Evolutionary conservation across 176 grass and related monocot species (phyloP), one percentile per base, ranked within the genome.

Genomic region (Olyra latifolia): DNA sequence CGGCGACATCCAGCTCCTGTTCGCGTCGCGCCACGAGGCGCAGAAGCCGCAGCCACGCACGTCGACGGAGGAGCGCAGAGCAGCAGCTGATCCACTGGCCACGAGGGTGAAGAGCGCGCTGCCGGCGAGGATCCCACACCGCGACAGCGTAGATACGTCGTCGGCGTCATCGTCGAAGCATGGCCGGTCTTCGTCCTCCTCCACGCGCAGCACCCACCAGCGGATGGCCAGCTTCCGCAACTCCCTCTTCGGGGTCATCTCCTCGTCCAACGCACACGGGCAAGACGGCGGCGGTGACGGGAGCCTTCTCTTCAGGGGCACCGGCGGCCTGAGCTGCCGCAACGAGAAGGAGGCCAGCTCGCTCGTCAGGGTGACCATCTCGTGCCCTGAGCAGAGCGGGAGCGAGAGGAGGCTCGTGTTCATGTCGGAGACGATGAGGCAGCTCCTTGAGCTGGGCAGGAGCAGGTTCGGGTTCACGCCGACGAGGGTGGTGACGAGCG

Each of bases 191-290:
- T 55, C 46, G n/a, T 6, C 8, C 1, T 64, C 75, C 45, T 59
- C 77, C 50, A 70, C 65, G 2, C 52, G 56, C 47, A 47, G 59
- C 48, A 78, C 71, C 25, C 80, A 71, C 0, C 66, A 80, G 6
- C 41, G 66, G 72, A 88, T 77, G 85, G 20, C 80, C 44, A 87
- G 77, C 73, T 94, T 94, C 58, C 84, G 87, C 5, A 92, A 97
- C 85, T 94, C 91, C 30, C 63, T 97, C 22, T 94, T 97, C 56
- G 91, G 89, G 12, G 47, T 92, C 40, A 91, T 87, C 8, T 84
- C 89, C 12, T 86, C 89, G 16, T 75, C 85, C 10, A 53, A 86
- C 19, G 46, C 15, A 24, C 28, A 56, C 49, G 58, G 20, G 41
- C 74, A 62, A 12, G 20, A 50, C 0, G 3, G 15, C 6, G 66